Base-by-base conservation (phyloP, 345 rosid genomes). In the Chamaenerion angustifolium region DNA sequence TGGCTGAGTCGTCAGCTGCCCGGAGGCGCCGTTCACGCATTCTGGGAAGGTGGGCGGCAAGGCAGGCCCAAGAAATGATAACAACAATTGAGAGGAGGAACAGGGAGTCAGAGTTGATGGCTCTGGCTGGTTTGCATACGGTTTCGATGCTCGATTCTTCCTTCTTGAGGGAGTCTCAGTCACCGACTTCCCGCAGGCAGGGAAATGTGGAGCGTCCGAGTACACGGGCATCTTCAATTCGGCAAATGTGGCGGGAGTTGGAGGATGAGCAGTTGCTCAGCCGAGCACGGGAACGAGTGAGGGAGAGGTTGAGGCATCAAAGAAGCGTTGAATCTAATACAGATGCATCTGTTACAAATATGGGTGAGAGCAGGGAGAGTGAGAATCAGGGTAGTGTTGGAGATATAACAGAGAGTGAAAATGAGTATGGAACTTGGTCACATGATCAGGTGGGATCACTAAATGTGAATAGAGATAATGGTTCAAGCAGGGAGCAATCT, bases 191-290 rank as follows among this genome's bases (percentile, higher is more conserved):
- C 0, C 73, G 95, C 64, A 72, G 86, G 68, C 95, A 84, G 42
- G 95, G 82, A 12, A 47, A 68, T 51, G 77, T 58, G 42, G 98
- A 92, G 68, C 73, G 93, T 71, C 96, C 99, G 0, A 85, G 60
- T 48, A 88, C 92, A 57, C 94, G 61, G 62, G 92, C 99, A 6
- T 93, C 99, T 54, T 49, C 88, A 7, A 93, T 93, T 56, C 46
- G 88, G 73, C 95, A 75, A 56, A 88, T 93, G 99, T 93, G 99
- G 99, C 73, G 99, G 72, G 99, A 93, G 76, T 65, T 93, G 76
- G 99, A 93, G 73, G 99, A 93, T 66, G 99, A 81, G 59, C 99
- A 93, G 65, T 49, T 82, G 65, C 67, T 92, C 72, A 82, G 64
- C 57, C 77, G 96, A 71, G 93, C 94, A 1, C 80, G 85, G 7